These are phyloP conservation scores for Heracleum sosnowskyi DNA, from an alignment of 129 eudicot species.

Conservation along the genomic window DNA sequence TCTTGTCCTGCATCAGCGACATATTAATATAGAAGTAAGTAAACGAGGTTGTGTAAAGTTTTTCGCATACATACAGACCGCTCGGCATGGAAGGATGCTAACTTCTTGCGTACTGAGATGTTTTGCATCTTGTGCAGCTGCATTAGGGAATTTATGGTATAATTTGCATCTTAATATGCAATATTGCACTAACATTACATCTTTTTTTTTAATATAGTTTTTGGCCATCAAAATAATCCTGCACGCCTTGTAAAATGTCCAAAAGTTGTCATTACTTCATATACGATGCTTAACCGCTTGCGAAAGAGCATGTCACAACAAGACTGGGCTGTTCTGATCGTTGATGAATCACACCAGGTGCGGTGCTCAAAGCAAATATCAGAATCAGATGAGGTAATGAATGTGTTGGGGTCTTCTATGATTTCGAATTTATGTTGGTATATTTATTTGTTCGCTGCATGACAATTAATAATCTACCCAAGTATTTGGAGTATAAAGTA, in stretches of 20 bases:
- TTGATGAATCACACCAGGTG: constrained; percentile 96
- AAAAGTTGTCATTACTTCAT: constrained; percentile 77
- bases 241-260: constrained; percentile 56
- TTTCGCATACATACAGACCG: neutral
- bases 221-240: constrained; percentile 80
- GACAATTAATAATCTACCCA: neutral
- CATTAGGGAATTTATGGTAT: neutral
- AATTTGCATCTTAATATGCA: constrained; percentile 11
- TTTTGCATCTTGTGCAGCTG: neutral
- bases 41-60: neutral
- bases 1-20: too few relatives aligned
- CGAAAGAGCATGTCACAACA: constrained; percentile 51
- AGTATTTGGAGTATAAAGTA: neutral
- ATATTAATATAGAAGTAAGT: neutral
- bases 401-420: constrained; percentile 5
- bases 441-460: neutral
- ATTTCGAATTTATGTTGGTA: neutral
- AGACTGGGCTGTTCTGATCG: constrained; percentile 80
- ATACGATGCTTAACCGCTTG: constrained; percentile 74
- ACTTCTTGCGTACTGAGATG: neutral
- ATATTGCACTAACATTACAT: constrained; percentile 12
- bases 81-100: neutral
- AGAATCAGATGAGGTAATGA: constrained; percentile 78
- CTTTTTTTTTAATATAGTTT: constrained; percentile 38
- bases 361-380: constrained; percentile 64